Evolutionary conservation across 352 stramenopile genomes (phyloP).

Genomic region (Elongisporangium prolatum): DNA sequence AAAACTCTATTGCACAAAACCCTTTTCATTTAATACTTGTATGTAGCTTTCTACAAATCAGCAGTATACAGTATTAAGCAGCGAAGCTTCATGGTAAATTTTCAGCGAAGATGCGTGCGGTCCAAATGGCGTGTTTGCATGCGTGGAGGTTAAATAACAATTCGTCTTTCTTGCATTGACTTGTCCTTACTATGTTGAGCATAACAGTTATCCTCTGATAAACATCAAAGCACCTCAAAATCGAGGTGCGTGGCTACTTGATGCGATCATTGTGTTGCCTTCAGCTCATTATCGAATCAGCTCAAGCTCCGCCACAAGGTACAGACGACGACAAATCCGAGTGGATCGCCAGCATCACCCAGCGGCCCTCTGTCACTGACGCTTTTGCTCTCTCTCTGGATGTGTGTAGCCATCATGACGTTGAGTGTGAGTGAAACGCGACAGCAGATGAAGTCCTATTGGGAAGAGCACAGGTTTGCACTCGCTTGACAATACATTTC

Average conservation of each 20-base stretch:
- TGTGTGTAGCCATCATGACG: not conserved
- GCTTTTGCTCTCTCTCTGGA: not conserved
- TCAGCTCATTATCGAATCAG: not conserved
- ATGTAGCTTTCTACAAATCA: not conserved
- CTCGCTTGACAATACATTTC: not conserved
- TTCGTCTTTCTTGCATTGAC: not conserved
- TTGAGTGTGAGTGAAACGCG: slow-evolving; percentile 23
- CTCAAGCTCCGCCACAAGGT: not conserved
- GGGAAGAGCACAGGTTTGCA: slow-evolving; percentile 55
- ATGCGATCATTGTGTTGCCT: not conserved
- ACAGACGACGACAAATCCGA: not conserved
- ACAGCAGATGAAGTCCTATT: slow-evolving; percentile 78
- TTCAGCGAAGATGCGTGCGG: not conserved
- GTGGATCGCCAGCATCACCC: not conserved
- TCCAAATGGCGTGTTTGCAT: not conserved
- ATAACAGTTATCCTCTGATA: not conserved
- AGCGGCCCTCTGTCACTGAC: not conserved
- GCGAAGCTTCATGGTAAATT: not conserved
- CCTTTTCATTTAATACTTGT: not conserved
- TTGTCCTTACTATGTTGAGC: not conserved
- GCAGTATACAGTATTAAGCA: not conserved
- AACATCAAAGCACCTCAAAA: not conserved
- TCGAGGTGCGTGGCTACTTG: not conserved
- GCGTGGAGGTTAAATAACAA: not conserved
- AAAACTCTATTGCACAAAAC: not conserved